Evolutionary conservation across 2,329 filamentous ascomycete species (phyloP), one percentile per base, ranked within the genome.

Genomic region (Colletotrichum abscissum): DNA sequence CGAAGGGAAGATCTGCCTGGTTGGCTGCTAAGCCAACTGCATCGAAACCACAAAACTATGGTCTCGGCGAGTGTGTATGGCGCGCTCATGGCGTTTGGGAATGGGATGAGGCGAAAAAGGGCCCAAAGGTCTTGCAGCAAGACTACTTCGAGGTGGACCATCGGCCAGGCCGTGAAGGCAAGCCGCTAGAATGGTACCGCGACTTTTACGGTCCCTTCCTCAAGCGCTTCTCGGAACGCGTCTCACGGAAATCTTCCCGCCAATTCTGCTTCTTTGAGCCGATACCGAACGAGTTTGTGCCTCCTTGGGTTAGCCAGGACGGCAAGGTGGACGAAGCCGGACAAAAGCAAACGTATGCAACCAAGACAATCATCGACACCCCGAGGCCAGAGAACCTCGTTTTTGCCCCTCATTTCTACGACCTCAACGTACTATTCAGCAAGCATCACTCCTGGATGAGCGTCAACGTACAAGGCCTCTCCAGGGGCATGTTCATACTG

Each of bases 401-500:
- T 14, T 85, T 83, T 60, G 82, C 83, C 0, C 83, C 83, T 5
- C 83, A 85, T 71, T 85, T 85, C 71, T 85, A 85, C 70, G 83
- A 85, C 54, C 79, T 85, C 22, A 83, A 85, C 46, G 83, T 84
- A 0, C 71, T 85, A 1, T 85, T 83, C 70, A 81, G 78, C 74
- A 83, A 83, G 62, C 74, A 76, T 22, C 81, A 83, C 63, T 77
- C 76, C 0, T 79, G 78, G 74, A 82, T 83, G 81, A 82, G 80
- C 58, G 81, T 83, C 60, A 82, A 84, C 19, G 83, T 85, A n/a
- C 84, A 85, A 55, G 82, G 81, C 0, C 78, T 85, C 1, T 80
- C 82, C 0, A 75, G 82, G 24, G 82, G 83, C 59, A 82, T 82
- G 78, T 85, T 85, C 64, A 77, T 84, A 4, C 78, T 84, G 12